Evolutionary conservation across 108 stramenopile genomes (phyloP), one percentile per base, ranked within the genome.

Genomic region (Nitzschia inconspicua): DNA sequence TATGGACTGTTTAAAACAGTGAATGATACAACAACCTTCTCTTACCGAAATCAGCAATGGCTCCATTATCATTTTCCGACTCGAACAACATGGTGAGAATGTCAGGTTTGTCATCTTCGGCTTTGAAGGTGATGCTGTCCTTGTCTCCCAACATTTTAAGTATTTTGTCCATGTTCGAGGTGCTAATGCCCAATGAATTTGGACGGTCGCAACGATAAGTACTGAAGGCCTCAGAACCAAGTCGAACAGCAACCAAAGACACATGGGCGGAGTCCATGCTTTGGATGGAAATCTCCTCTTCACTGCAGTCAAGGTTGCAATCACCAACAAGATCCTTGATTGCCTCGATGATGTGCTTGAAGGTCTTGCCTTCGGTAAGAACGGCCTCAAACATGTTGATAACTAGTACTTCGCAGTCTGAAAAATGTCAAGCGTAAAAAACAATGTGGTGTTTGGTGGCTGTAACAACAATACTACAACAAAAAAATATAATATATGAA

Each of bases 201-300:
- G 83, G 78, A 24, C 91, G 71, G 71, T 99, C 99, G 64, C 97
- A 98, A 42, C 99, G 86, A 75, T 85, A 99, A 76, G 94, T 90
- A 64, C 95, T 90, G 69, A 99, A 99, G 48, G 89, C 96, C 30
- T 70, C 80, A 18, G 71, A 58, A 13, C 74, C 75, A 40, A 99
- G 76, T 29, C 78, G 57, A 22, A 98, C 76, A 32, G 93, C 76
- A 30, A 95, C 95, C 20, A 99, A 85, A 36, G 97, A 91, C 25
- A 99, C 99, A 79, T 99, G 99, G 6, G 94, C 93, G 27, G 84
- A 84, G 87, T 99, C 99, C 99, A 99, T 99, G 44, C 96, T 97
- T 79, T 99, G 98, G 77, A 97, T 91, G 80, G 85, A 68, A 23
- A 97, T 68, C 43, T 94, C 96, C 37, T 90, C 88, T 39, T 85